Evolutionary conservation across 2,329 filamentous ascomycete genomes (phyloP), one percentile per base, ranked within the genome.

Genomic region (Fusarium verrucosum): DNA sequence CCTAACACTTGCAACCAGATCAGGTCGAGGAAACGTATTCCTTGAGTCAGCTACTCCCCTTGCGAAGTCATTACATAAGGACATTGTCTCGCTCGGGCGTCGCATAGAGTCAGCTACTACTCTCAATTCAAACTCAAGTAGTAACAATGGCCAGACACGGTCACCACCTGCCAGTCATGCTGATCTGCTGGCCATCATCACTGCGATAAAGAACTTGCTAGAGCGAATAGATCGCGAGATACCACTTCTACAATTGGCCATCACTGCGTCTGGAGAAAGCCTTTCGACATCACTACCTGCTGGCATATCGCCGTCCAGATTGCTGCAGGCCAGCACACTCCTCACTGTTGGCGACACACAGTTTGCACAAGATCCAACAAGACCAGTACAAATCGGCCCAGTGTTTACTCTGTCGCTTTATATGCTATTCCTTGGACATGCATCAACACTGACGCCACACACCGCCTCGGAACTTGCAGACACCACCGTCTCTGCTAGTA

Each of bases 271-370:
- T 2, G 95, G 95, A 0, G 93, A 94, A 53, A 96, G 87, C 56
- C 82, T 98, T 26, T 92, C 92, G 0, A 91, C 91, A 0, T 89
- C 88, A 4, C 81, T 97, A 25, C 92, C 93, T 0, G 83, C 90
- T 2, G 90, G 90, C 10, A 91, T 98, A 40, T 98, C 94, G 2
- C 94, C 94, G 2, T 97, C 94, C 6, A 86, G 95, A 36, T 80
- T 99, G 37, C 80, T 98, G 33, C 95, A 99, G 77, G 94, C 95
- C 17, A 98, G 94, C 73, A 95, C 93, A 6, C 90, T 97, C 65
- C 82, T 98, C 44, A 96, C 90, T 25, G 86, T 93, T 40, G 93
- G 92, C 4, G 95, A 99, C 75, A 90, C 89, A 0, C 90, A 93
- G 64, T 97, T 95, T 76, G 85, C 87, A 3, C 83, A 87, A 63